phyloP scores from a whole-genome alignment of 2,329 filamentous ascomycete species.

The Capronia coronata region DNA sequence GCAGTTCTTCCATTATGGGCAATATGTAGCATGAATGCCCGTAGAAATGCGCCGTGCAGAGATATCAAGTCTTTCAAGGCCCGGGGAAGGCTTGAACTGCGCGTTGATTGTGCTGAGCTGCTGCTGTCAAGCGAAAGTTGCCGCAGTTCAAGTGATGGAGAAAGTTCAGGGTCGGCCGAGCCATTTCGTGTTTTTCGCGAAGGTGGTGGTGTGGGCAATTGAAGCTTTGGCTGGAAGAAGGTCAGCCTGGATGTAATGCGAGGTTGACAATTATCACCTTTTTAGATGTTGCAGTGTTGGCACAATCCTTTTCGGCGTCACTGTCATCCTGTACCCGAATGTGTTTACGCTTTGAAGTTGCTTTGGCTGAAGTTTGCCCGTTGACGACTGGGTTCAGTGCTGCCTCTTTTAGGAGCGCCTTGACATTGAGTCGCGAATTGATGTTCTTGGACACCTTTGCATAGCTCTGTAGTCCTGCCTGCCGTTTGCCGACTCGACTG shows the following conservation, averaged over 20 bases:
- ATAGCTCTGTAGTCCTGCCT: conserved; percentile 15
- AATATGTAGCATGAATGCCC: conserved; percentile 61
- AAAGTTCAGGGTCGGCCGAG: conserved; percentile 11
- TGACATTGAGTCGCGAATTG: conserved; percentile 4
- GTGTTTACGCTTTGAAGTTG: conserved; percentile 19
- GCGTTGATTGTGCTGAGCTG: background rate
- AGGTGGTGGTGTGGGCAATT: conserved; percentile 15
- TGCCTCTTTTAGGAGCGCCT: conserved; percentile 11
- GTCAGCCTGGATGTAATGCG: conserved; percentile 3
- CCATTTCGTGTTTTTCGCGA: conserved; percentile 6
- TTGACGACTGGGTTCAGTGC: conserved; percentile 5
- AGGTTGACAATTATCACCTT: conserved; percentile 7
- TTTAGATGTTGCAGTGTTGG: conserved; percentile 2
- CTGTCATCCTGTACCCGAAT: conserved; percentile 11
- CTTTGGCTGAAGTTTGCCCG: conserved; percentile 4
- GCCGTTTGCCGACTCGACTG: conserved; percentile 21
- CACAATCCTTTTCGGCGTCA: conserved; percentile 5
- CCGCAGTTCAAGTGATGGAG: conserved; percentile 12
- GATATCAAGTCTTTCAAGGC: conserved; percentile 18
- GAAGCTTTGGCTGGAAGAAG: conserved; percentile 10
- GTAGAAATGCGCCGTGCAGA: conserved; percentile 61
- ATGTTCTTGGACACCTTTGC: conserved; percentile 22
- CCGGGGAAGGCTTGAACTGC: conserved; percentile 8
- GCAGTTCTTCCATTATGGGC: conserved; percentile 60
- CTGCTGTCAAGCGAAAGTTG: conserved; percentile 14